Base-by-base conservation (phyloP, 1,284 basidiomycete species). In the Psilocybe mexicana region DNA sequence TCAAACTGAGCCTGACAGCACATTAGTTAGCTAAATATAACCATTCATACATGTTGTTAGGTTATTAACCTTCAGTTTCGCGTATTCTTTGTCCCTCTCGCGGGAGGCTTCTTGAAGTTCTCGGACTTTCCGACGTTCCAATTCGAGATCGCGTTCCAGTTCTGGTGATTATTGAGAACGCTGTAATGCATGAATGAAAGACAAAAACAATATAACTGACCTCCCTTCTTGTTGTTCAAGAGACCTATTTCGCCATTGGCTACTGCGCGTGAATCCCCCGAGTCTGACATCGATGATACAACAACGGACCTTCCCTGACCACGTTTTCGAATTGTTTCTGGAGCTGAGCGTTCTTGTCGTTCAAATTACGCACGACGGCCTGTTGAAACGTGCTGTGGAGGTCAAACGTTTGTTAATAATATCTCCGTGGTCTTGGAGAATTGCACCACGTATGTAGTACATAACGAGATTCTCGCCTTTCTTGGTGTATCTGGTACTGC, bases 401-500 rank as follows among this genome's bases (percentile, higher is more conserved):
- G 6, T 60, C 54, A 58, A 56, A 60, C 43, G 54, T 61, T 52
- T 57, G 52, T 60, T 8, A 62, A n/a, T 53, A 45, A n/a, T 53
- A 45, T 35, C 12, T 11, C 10, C 30, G 30, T 28, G 18, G 26
- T 44, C 28, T 24, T 43, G 33, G 42, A 2, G 42, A 28, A 28
- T 3, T 7, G 28, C 26, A 24, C 38, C 5, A 52, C n/a, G 38
- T 10, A 40, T 25, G 47, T 28, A 56, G 38, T 10, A 40, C 23
- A 47, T 28, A 56, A 48, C 40, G 42, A 57, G 46, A 35, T 30
- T 64, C 76, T 64, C 62, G 90, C 90, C 82, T 85, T 74, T 93
- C 91, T 74, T 93, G 91, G 61, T 91, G 88, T 48, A 86, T 82
- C 67, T 93, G 91, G 69, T 93, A 93, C 69, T 92, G 89, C 92